Percentiles rank a stretch among this genome's conserved stretches.
Conservation (phyloP, 2,329 filamentous ascomycete genomes). For the Cladophialophora bantiana region DNA sequence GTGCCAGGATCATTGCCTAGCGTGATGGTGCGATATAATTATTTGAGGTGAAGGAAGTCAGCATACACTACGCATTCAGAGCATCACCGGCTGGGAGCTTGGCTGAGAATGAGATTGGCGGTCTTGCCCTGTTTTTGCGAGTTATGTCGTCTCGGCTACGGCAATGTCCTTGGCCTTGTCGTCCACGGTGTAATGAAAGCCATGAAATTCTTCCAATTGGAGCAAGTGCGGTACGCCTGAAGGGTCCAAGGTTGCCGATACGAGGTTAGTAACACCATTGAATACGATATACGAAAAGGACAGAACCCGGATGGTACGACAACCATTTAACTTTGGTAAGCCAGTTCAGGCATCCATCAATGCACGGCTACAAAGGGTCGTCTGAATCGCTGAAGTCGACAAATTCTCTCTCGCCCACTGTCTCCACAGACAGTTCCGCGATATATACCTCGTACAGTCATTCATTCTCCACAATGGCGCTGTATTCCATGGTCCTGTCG, state of each 20-base stretch:
- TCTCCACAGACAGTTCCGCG: background rate
- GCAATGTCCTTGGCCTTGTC: background rate
- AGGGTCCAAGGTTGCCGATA: background rate
- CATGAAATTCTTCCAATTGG: background rate
- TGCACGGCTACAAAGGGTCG: background rate
- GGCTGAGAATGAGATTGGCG: background rate
- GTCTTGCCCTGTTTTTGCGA: background rate
- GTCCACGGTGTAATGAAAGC: background rate
- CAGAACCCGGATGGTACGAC: no score
- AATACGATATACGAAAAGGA: background rate
- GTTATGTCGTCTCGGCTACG: background rate
- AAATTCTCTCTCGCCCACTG: background rate
- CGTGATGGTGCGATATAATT: no score
- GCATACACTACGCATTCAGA: no score
- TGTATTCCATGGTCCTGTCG: conserved; percentile 1
- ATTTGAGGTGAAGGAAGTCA: no score
- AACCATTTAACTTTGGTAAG: background rate
- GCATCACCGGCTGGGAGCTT: no score
- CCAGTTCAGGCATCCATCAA: background rate
- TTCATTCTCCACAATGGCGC: conserved; percentile 4
- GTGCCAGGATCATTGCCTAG: no score
- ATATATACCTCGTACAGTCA: background rate
- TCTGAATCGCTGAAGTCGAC: background rate
- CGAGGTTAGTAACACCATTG: background rate
- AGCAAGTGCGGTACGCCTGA: background rate